Conservation (phyloP, 2,329 filamentous ascomycete species). For the Tolypocladium inflatum region DNA sequence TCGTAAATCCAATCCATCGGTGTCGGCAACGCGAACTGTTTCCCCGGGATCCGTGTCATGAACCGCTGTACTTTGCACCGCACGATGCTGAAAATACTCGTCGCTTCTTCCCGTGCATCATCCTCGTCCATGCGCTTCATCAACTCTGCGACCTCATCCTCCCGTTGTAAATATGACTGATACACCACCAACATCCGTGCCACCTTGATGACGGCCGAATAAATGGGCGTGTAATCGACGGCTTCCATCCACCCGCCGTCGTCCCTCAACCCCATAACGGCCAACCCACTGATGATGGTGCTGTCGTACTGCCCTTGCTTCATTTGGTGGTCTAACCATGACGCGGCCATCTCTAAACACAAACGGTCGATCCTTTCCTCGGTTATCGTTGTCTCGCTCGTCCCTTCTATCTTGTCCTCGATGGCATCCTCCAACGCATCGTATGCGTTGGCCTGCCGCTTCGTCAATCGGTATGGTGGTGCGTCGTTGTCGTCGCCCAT, state of each 20-base stretch:
- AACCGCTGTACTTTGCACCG: conserved; percentile 4
- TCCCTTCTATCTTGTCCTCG: background rate
- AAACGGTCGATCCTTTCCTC: background rate
- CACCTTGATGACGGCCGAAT: conserved; percentile 9
- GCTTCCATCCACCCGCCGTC: conserved; percentile 2
- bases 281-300: conserved; percentile 5
- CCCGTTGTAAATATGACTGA: conserved; percentile 3
- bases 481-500: background rate
- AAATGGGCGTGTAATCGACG: conserved; percentile 5
- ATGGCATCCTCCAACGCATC: background rate
- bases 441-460: background rate
- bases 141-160: background rate
- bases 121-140: background rate
- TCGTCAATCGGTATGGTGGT: background rate
- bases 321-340: too few species aligned
- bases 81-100: conserved; percentile 4
- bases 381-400: background rate
- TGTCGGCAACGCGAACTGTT: background rate
- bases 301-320: conserved; percentile 3
- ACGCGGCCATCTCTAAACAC: background rate
- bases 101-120: background rate
- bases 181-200: conserved; percentile 5
- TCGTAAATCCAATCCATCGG: conserved; percentile 10
- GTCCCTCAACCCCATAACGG: conserved; percentile 3
- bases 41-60: conserved; percentile 4